Percentiles rank a stretch among this genome's conserved stretches.
phyloP scores from a whole-genome alignment of 768 basidiomycete genomes.

The Suillus subaureus region DNA sequence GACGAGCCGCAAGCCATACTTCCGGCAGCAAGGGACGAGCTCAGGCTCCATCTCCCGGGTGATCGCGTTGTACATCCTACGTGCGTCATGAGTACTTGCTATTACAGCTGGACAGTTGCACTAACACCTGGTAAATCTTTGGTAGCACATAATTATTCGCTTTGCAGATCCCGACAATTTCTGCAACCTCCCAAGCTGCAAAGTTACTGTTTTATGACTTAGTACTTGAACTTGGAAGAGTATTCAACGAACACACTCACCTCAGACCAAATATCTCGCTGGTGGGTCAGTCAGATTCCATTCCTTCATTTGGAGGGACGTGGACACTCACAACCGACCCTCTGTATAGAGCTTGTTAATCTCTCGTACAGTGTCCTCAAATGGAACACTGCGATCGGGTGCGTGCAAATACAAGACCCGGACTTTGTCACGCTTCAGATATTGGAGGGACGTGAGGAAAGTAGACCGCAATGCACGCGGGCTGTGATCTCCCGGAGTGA shows the following conservation, averaged over 20 bases:
- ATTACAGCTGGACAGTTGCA: conserved; percentile 9
- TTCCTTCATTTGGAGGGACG: too few species aligned
- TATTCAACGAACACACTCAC: not conserved
- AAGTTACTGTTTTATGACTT: conserved; percentile 43
- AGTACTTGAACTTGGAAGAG: not conserved
- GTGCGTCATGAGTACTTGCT: not conserved
- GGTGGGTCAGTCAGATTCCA: not conserved
- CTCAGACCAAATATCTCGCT: conserved; percentile 63
- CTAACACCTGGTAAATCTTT: conserved; percentile 57
- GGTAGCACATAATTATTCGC: conserved; percentile 56
- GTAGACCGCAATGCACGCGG: conserved; percentile 44
- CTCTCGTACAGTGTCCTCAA: conserved; percentile 55
- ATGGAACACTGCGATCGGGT: conserved; percentile 60
- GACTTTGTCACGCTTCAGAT: conserved; percentile 46
- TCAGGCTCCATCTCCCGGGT: conserved; percentile 50
- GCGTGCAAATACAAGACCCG: conserved; percentile 61
- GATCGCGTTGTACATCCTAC: conserved; percentile 50
- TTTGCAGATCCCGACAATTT: conserved; percentile 59
- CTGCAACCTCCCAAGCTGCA: conserved; percentile 58
- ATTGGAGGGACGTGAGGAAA: conserved; percentile 48
- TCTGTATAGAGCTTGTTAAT: conserved; percentile 58
- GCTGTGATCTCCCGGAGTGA: conserved; percentile 43
- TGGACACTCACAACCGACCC: conserved; percentile 50
- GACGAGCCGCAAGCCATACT: conserved; percentile 58
- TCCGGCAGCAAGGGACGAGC: conserved; percentile 58